Percentiles rank a stretch among this genome's conserved stretches.
Conservation (phyloP, 306 rosid species). For the Trifolium pratense region DNA sequence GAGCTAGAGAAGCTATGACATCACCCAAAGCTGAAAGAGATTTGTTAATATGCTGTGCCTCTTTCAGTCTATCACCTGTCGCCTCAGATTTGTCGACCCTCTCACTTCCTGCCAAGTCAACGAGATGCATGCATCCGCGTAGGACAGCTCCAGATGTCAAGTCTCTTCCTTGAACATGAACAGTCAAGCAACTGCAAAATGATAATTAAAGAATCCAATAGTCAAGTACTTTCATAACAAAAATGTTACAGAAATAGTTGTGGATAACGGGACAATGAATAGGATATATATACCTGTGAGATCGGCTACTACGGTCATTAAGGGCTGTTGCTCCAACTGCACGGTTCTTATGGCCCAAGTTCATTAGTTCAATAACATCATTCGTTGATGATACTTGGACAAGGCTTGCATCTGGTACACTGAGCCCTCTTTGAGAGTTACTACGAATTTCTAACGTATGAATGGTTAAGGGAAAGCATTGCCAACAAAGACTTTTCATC, state of each 20-base stretch:
- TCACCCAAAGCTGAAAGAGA: constrained; percentile 98
- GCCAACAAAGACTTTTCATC: constrained; percentile 23
- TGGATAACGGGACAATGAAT: background rate
- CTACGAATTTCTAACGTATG: constrained; percentile 87
- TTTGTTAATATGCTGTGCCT: constrained; percentile 93
- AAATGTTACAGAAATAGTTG: constrained; percentile 23
- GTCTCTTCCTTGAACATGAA: constrained; percentile 97
- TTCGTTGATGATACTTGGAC: constrained; percentile 75
- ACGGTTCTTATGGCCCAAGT: constrained; percentile 89
- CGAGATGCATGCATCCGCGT: constrained; percentile 97
- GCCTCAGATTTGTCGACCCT: constrained; percentile 98
- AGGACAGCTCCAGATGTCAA: constrained; percentile 77
- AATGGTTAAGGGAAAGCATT: constrained; percentile 56
- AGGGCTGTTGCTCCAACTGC: constrained; percentile 96
- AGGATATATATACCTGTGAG: constrained; percentile 70
- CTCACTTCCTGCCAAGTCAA: constrained; percentile 97
- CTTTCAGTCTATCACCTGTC: constrained; percentile 93
- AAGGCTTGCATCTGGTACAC: constrained; percentile 90
- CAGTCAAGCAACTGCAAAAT: constrained; percentile 90
- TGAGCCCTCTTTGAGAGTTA: constrained; percentile 82
- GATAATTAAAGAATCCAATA: constrained; percentile 41
- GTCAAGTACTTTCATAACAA: constrained; percentile 23
- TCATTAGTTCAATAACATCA: constrained; percentile 93
- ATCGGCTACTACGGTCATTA: constrained; percentile 95
- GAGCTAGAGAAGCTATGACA: constrained; percentile 95